Evolutionary conservation across 176 grass and related monocot genomes (phyloP), one percentile per base, ranked within the genome.

Genomic region (Aechmea fasciata): DNA sequence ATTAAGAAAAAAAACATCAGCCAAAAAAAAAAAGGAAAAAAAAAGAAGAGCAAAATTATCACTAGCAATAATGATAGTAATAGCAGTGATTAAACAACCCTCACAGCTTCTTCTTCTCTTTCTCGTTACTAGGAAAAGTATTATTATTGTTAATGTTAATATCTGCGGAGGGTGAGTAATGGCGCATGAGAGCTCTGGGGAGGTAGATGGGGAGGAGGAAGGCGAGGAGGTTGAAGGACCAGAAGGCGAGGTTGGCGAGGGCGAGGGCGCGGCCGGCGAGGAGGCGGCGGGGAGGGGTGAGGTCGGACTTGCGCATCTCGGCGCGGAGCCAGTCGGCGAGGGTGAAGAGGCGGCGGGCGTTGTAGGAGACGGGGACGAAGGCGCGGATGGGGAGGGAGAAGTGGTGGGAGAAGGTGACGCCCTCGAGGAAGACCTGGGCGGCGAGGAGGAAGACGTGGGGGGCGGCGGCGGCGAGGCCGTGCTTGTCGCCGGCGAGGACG

Each of bases 361-460:
- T 81, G 88, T 87, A 96, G 69, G 82, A 71, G 13, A 91, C 75
- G 12, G 75, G 78, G 18, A 89, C 85, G 13, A 86, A 81, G 64
- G 78, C 88, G 77, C 83, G 69, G 2, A 83, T 74, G 47, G 92
- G 92, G 69, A 91, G 81, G 26, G 92, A 91, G 81, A 96, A 96
- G 29, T 68, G 48, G 11, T 74, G 54, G 0, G 77, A 77, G 52
- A 78, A 96, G 13, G 88, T 82, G 51, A 96, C 3, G 63, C 88
- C 85, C 88, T 96, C 88, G 11, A 87, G 78, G 72, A 96, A 91
- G 14, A 87, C 82, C 85, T 96, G 92, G 47, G 83, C 69, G 49
- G 80, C 47, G 55, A 96, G 83, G 57, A 96, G 92, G 78, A 96
- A 96, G 15, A 85, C 75, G 79, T 96, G 88, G 61, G 92, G 92